Evolutionary conservation across 306 rosid genomes (phyloP).

Genomic region (Chamaecrista fasciculata): DNA sequence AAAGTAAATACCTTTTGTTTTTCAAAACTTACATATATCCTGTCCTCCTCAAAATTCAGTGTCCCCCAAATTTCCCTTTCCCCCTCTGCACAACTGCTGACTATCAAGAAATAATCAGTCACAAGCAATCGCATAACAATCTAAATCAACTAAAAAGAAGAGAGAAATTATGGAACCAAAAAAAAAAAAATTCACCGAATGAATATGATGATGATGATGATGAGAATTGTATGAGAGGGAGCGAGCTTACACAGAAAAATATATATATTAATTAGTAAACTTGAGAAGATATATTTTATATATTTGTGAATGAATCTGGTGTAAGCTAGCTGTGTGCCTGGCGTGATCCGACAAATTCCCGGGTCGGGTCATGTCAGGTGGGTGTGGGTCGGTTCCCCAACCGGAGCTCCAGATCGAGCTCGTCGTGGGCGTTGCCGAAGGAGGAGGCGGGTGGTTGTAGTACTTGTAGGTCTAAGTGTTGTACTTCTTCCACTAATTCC

Average conservation of each 20-base stretch:
- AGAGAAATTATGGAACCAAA: background rate
- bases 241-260: constrained; percentile 4
- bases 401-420: constrained; percentile 78
- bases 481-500: too few relatives aligned
- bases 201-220: too few relatives aligned
- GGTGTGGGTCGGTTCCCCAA: constrained; percentile 61
- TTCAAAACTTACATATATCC: constrained; percentile 9
- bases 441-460: constrained; percentile 22
- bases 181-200: too few relatives aligned
- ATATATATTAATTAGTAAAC: background rate
- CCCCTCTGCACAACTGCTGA: background rate
- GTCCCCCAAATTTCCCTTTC: constrained; percentile 8
- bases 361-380: constrained; percentile 5
- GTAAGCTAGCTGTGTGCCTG: too few relatives aligned
- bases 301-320: too few relatives aligned
- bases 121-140: background rate
- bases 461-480: too few relatives aligned
- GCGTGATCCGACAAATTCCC: too few relatives aligned
- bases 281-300: background rate
- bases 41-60: too few relatives aligned
- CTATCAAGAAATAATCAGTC: constrained; percentile 11
- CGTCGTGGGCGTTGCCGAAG: constrained; percentile 34
- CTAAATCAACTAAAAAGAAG: background rate
- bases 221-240: too few relatives aligned
- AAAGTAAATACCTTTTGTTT: background rate